These are phyloP conservation scores for Entelexis paramagnoliae DNA, from an alignment of 1,139 yeast species.

Conservation along the genomic window DNA sequence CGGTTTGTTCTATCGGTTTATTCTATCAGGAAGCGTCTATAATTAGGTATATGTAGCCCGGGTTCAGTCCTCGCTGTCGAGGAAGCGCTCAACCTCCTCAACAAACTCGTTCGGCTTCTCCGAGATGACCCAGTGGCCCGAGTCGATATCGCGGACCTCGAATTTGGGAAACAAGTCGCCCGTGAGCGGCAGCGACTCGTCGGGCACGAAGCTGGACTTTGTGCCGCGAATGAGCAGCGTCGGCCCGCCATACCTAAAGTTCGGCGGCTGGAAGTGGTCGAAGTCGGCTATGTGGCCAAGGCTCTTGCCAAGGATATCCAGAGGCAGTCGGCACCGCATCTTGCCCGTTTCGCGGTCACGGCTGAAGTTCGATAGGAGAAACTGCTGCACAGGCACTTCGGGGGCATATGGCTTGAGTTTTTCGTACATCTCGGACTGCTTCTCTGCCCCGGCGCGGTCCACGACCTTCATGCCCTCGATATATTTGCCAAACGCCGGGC, in stretches of 20 bases:
- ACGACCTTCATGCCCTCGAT: constrained; percentile 50
- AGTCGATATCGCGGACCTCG: constrained; percentile 59
- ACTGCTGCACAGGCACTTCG: constrained; percentile 56
- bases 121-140: constrained; percentile 88
- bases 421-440: constrained; percentile 59
- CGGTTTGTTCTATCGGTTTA: too few species aligned
- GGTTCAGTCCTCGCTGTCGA: constrained; percentile 41
- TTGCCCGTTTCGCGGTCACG: constrained; percentile 31
- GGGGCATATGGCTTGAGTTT: constrained; percentile 55
- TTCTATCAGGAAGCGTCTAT: background rate
- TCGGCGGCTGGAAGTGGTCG: constrained; percentile 50
- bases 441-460: constrained; percentile 36
- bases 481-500: constrained; percentile 56
- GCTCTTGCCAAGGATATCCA: constrained; percentile 54
- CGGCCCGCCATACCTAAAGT: constrained; percentile 58
- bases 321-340: constrained; percentile 49
- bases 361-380: constrained; percentile 60
- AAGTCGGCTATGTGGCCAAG: constrained; percentile 62
- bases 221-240: constrained; percentile 72
- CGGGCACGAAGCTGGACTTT: constrained; percentile 69
- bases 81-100: constrained; percentile 46
- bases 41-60: background rate
- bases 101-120: constrained; percentile 68
- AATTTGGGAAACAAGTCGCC: constrained; percentile 74
- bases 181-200: constrained; percentile 65